Evolutionary conservation across 2,329 filamentous ascomycete species (phyloP), one percentile per base, ranked within the genome.

Genomic region (Rhytidhysteron rufulum): DNA sequence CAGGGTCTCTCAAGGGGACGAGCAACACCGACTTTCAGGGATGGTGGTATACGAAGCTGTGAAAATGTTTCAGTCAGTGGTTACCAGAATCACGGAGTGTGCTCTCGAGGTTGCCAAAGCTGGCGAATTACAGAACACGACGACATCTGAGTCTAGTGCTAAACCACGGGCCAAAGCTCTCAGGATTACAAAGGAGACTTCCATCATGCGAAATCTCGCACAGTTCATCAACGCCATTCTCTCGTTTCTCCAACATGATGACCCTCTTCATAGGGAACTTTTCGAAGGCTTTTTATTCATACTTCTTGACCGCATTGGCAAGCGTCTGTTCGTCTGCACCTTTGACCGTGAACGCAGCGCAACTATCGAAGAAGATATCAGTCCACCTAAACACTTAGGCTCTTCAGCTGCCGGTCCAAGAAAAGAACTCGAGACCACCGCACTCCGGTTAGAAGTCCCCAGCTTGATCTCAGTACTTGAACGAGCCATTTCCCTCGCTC

Each of bases 241-340:
- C 4, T 55, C 60, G 1, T 49, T 58, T 11, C 55, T 71, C 2
- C 62, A 69, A 21, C 50, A 63, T 20, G 60, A 55, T 8, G 47
- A 59, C 15, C 41, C 51, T 4, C 30, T 55, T 9, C 68, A 72
- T 30, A 60, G 61, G 21, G 50, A 63, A 16, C 44, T 74, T 1
- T 71, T 71, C 38, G 70, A 73, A 52, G 69, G 67, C 3, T 65
- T 70, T 24, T 52, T 65, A 2, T 73, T 63, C 39, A 48, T 65
- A 11, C 43, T 71, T 1, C 51, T 73, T 2, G 58, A 69, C 18
- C 61, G 58, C 16, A 51, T 69, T 1, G 68, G 69, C 4, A 54
- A 57, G 16, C 54, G 55, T 1, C 50, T 72, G 3, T 71, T 63
- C 41, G 56, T 62, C 31, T 59, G 56, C 30, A 63, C 62, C 0